Evolutionary conservation across 805 yeast genomes (phyloP).

Genomic region (Phaffomyces thermotolerans): DNA sequence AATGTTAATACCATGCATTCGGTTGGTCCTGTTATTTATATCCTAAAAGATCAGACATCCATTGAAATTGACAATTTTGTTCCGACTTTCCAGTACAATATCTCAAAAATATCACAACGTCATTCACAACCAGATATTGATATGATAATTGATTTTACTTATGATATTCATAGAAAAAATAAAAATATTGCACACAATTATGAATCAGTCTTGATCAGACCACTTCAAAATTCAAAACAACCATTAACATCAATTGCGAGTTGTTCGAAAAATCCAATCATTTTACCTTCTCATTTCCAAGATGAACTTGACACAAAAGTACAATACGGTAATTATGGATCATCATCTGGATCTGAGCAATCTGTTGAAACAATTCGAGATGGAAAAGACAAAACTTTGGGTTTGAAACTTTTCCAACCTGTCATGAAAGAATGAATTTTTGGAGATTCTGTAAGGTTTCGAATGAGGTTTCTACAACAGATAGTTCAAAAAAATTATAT

Average conservation of each 20-base stretch:
- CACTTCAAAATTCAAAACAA: background rate
- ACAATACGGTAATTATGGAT: background rate
- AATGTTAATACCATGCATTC: conserved; percentile 5
- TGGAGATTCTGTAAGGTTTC: no score
- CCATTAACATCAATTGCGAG: background rate
- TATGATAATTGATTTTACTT: conserved; percentile 5
- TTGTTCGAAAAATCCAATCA: background rate
- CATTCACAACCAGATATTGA: background rate
- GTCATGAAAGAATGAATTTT: background rate
- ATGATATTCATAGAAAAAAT: background rate
- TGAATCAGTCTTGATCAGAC: conserved; percentile 3
- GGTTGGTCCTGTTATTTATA: conserved; percentile 8
- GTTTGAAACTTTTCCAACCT: background rate
- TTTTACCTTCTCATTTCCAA: background rate
- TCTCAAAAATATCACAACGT: background rate
- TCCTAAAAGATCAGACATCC: conserved; percentile 6
- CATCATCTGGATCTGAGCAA: background rate
- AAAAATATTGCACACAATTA: background rate
- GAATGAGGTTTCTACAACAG: no score
- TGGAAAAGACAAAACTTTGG: background rate
- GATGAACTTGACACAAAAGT: background rate
- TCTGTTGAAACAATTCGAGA: background rate
- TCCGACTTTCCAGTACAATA: background rate
- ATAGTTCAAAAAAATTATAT: no score
- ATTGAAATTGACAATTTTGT: conserved; percentile 1